These are phyloP conservation scores for Parastagonospora avenae DNA, from an alignment of 2,329 filamentous ascomycete species.

Conservation along the genomic window DNA sequence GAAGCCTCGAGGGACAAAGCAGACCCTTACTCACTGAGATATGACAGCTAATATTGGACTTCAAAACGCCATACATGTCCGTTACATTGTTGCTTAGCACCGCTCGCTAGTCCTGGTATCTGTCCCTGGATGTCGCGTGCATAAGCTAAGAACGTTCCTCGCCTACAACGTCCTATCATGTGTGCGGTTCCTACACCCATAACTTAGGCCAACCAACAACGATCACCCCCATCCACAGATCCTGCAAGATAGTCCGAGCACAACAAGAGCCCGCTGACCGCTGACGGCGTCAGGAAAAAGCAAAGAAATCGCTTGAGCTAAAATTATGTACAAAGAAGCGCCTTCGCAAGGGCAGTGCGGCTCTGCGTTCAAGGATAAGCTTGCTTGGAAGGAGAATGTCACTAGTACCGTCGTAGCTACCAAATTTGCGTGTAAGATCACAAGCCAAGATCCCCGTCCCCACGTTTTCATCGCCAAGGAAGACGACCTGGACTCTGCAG, in stretches of 20 bases:
- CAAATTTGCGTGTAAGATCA: not conserved
- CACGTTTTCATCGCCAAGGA: conserved; percentile 1
- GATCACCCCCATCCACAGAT: not conserved
- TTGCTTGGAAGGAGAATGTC: not conserved
- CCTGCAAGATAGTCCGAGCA: not conserved
- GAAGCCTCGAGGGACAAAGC: no score
- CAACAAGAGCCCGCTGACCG: not conserved
- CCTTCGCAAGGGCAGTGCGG: no score
- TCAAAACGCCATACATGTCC: conserved; percentile 2
- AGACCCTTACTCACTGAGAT: no score
- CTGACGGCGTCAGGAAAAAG: not conserved
- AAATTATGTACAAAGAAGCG: not conserved
- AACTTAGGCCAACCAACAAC: not conserved
- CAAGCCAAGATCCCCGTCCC: not conserved
- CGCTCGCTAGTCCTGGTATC: conserved; percentile 7
- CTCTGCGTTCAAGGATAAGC: no score
- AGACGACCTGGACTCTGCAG: not conserved
- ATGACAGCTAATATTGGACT: not conserved
- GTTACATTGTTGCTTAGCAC: conserved; percentile 6
- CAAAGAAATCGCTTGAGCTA: not conserved
- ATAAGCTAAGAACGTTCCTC: conserved; percentile 2
- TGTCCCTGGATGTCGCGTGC: conserved; percentile 5
- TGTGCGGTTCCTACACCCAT: conserved; percentile 8
- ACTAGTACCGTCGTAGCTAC: not conserved
- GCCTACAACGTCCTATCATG: conserved; percentile 11